Conservation (phyloP, 441 rosid genomes). For the Populus hybrid region DNA sequence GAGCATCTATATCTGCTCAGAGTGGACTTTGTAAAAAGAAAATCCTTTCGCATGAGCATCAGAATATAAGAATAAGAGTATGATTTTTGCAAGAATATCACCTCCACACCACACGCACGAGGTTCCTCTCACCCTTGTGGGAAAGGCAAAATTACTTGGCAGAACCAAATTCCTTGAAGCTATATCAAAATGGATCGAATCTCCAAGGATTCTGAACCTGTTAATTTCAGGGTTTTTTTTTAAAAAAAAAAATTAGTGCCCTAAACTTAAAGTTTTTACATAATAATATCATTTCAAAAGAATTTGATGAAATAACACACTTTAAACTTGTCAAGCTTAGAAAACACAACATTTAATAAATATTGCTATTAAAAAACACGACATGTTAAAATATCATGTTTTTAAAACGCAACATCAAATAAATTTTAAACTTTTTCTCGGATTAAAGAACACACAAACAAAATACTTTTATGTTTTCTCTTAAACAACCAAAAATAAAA, state of each 20-base stretch:
- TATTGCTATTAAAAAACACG: no score
- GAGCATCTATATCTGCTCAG: slow-evolving; percentile 1
- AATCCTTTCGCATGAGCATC: slow-evolving; percentile 24
- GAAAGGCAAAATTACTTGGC: slow-evolving; percentile 1
- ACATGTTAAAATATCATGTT: no score
- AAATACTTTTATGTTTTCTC: no score
- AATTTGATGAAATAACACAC: no score
- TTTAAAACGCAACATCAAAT: rapidly evolving
- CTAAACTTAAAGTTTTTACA: no score
- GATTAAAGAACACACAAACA: no score
- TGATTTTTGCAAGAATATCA: slow-evolving; percentile 30
- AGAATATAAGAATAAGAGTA: slow-evolving; percentile 44
- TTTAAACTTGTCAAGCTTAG: no score
- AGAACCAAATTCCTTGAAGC: slow-evolving; percentile 49
- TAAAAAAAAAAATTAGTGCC: no score
- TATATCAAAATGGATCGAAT: slow-evolving; percentile 37
- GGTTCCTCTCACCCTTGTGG: slow-evolving; percentile 20
- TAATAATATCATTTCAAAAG: no score
- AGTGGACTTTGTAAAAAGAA: slow-evolving; percentile 26
- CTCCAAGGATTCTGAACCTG: slow-evolving; percentile 11
- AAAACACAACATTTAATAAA: no score
- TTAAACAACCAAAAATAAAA: no score
- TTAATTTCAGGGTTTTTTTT: background rate
- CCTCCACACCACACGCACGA: slow-evolving; percentile 12
- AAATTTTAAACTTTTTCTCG: no score